phyloP scores from a whole-genome alignment of 768 basidiomycete species.

The Termitomyces sp. region DNA sequence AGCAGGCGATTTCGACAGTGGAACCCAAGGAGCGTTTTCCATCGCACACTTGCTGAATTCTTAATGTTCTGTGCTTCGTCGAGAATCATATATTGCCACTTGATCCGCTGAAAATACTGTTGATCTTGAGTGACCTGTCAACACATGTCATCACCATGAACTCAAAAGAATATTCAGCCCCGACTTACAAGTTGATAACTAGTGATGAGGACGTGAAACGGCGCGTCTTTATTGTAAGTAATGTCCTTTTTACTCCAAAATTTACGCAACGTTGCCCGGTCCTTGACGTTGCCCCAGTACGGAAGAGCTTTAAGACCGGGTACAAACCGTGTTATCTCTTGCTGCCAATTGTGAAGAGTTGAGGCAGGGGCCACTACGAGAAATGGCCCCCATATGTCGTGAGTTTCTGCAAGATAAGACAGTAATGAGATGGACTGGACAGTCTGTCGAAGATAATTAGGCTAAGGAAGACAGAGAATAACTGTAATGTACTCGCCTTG shows the following conservation, averaged over 20 bases:
- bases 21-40: slow-evolving; percentile 96
- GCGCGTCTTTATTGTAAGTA: slow-evolving; percentile 91
- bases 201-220: slow-evolving; percentile 95
- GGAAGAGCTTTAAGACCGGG: slow-evolving; percentile 92
- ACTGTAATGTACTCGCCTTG: slow-evolving; percentile 47
- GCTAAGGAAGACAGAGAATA: not conserved
- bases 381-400: slow-evolving; percentile 99
- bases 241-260: slow-evolving; percentile 99
- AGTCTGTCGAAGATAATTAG: slow-evolving; percentile 48
- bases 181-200: slow-evolving; percentile 85
- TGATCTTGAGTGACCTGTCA: slow-evolving; percentile 89
- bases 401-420: slow-evolving; percentile 93
- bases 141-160: not conserved
- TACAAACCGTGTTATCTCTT: slow-evolving; percentile 94
- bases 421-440: slow-evolving; percentile 97
- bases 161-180: slow-evolving; percentile 10
- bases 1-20: slow-evolving; percentile 94
- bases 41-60: slow-evolving; percentile 91
- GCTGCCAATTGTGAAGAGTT: slow-evolving; percentile 99
- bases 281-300: slow-evolving; percentile 98
- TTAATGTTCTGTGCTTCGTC: slow-evolving; percentile 99
- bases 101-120: slow-evolving; percentile 95
- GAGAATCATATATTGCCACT: slow-evolving; percentile 99
- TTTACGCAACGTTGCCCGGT: slow-evolving; percentile 89
- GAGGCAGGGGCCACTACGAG: slow-evolving; percentile 96